Evolutionary conservation across 257 asterid genomes (phyloP), one percentile per base, ranked within the genome.

Genomic region (Capsicum chinense): DNA sequence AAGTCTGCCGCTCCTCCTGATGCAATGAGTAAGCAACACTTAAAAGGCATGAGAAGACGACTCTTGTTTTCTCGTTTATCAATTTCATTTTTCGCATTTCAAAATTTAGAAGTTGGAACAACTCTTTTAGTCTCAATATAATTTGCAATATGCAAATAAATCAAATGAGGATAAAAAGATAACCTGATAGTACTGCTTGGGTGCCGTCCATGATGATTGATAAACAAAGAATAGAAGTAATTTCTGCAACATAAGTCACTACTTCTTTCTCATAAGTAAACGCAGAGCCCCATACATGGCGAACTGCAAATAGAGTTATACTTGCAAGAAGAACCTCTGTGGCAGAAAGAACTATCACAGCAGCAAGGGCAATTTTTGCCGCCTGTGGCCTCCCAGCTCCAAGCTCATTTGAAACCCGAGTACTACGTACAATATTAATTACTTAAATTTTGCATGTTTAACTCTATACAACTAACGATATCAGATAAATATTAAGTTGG

Each of bases 361-460:
- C 86, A 6, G 26, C 76, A 9, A 94, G 84, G 13, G 93, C 91
- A 12, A 87, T 54, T 87, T 83, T 85, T 35, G 97, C 97, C 19
- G 89, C 88, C 42, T 79, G 88, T 21, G 95, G 91, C 73, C 90
- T 92, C 54, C 97, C 97, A 47, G 97, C 97, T 71, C 98, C 98
- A 15, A 94, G 89, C 84, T 91, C 94, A 54, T 94, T 94, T 6
- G 97, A 91, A 81, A 94, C 89, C 83, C 93, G 88, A 70, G 96
- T 92, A 83, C 97, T 93, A 69, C 66, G 16, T 92, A 82, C 74
- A 37, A 37, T 14, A 47, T 19, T 12, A 19, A 2, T 47, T n/a
- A 3, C 59, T 19, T 73, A 48, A 19, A 73, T 0, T 73, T 48
- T 73, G 59, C 42, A 48, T 47, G 35, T 74, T 50, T 11, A 50